Base-by-base conservation (phyloP, 306 rosid species). In the Dalbergia cultrata region DNA sequence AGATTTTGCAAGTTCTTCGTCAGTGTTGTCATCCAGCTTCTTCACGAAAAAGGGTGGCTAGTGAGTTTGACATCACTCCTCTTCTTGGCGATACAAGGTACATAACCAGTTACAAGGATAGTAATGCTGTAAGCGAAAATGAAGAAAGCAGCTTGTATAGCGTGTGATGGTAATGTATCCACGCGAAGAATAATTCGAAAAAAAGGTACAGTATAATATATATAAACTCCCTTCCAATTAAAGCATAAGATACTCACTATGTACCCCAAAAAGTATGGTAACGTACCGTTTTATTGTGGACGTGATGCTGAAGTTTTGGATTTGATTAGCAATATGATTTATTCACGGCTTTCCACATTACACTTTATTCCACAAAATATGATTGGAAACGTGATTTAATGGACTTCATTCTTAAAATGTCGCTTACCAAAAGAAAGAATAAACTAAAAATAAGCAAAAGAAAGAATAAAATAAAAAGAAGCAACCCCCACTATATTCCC, bases 1-100 rank as follows among this genome's bases (percentile, higher is more conserved):
- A 89, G 81, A 85, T 90, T 80, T 54, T 92, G 88, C 89, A 87
- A 82, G 81, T 92, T 61, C 97, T 90, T 83, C 85, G 85, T 39
- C 86, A 47, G 13, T 80, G 79, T 62, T 70, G 91, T 80, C 72
- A 82, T 39, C 47, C 82, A 3, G 89, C 41, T 77, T 57, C 26
- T 49, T 75, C 80, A 33, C 59, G 47, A 31, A 89, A 60, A 50
- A 86, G 71, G 62, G 79, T 67, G 31, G 76, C 89, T 65, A 47
- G 82, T 11, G 92, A 87, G 33, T 64, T 90, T 67, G 94, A 91
- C 34, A 85, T 84, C 39, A 18, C 86, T 72, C 92, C 94, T 49
- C 92, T 94, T 70, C 88, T 94, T 35, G 69, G 83, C 9, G 83
- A 80, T 44, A 18, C 86, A 43, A 80, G 82, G 39, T 92, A 90